Evolutionary conservation across 2,329 filamentous ascomycete species (phyloP).

Genomic region (Clathrospora elynae): DNA sequence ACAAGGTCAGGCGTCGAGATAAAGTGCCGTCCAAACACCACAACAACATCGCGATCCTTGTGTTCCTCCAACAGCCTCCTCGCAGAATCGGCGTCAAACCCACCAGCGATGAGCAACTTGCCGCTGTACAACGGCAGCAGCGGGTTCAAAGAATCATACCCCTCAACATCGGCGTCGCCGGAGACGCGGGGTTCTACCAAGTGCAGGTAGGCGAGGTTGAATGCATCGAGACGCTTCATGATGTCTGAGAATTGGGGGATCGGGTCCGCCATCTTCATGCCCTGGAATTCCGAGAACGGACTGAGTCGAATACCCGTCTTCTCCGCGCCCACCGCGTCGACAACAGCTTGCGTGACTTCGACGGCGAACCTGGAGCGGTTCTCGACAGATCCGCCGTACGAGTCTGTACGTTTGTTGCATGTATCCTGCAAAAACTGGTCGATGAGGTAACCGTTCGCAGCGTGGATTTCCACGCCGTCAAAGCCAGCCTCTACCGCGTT

Average conservation of each 20-base stretch:
- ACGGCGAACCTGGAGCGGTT: conserved; percentile 60
- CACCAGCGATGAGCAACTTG: conserved; percentile 51
- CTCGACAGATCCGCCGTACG: conserved; percentile 56
- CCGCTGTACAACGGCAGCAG: conserved; percentile 32
- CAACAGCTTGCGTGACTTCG: conserved; percentile 60
- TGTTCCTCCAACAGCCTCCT: conserved; percentile 49
- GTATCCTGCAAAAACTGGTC: conserved; percentile 68
- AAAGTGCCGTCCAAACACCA: conserved; percentile 57
- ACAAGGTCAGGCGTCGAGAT: conserved; percentile 58
- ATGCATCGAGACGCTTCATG: conserved; percentile 55
- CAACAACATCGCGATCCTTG: conserved; percentile 50
- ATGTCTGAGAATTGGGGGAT: conserved; percentile 67
- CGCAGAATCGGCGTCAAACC: conserved; percentile 49
- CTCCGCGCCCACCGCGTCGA: conserved; percentile 60
- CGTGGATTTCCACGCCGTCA: conserved; percentile 64
- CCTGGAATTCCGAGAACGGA: conserved; percentile 66
- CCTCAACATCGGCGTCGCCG: conserved; percentile 48
- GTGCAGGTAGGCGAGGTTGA: conserved; percentile 58
- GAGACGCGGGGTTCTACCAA: conserved; percentile 63
- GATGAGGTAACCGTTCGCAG: conserved; percentile 70
- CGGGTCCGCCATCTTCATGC: conserved; percentile 67
- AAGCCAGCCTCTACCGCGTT: conserved; percentile 59
- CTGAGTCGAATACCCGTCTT: conserved; percentile 63
- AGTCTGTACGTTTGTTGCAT: conserved; percentile 60
- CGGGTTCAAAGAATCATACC: conserved; percentile 28